These are phyloP conservation scores for Escovopsis sp. DNA, from an alignment of 2,329 filamentous ascomycete genomes.

Conservation along the genomic window DNA sequence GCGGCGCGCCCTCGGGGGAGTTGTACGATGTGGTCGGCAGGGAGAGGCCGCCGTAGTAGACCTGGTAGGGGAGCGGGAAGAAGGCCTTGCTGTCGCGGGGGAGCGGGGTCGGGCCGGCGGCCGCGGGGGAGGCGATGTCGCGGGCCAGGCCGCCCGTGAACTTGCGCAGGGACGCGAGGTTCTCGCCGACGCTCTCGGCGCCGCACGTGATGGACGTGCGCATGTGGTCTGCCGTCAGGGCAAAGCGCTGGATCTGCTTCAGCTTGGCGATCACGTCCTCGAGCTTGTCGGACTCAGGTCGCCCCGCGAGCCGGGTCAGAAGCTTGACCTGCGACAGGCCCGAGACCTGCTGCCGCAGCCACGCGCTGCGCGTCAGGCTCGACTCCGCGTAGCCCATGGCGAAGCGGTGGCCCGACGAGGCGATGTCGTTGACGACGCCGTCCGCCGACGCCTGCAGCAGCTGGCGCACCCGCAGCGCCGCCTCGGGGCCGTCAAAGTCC, in stretches of 20 bases:
- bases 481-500: slow-evolving; percentile 72
- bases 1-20: slow-evolving; percentile 55
- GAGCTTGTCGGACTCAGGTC: slow-evolving; percentile 53
- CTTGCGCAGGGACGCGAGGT: slow-evolving; percentile 52
- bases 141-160: slow-evolving; percentile 41
- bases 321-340: slow-evolving; percentile 85
- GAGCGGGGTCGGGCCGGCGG: slow-evolving; percentile 17
- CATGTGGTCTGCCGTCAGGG: slow-evolving; percentile 52
- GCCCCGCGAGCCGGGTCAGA: slow-evolving; percentile 61
- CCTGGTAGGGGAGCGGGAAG: slow-evolving; percentile 90
- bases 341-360: slow-evolving; percentile 67
- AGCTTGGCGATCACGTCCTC: slow-evolving; percentile 67
- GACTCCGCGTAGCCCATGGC: slow-evolving; percentile 75
- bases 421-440: slow-evolving; percentile 81
- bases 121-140: slow-evolving; percentile 24
- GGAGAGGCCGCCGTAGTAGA: slow-evolving; percentile 80
- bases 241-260: slow-evolving; percentile 69
- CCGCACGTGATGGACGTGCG: slow-evolving; percentile 81
- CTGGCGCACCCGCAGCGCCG: slow-evolving; percentile 69
- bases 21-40: slow-evolving; percentile 75
- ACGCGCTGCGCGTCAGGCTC: slow-evolving; percentile 55
- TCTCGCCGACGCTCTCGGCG: slow-evolving; percentile 50
- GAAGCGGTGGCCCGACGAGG: slow-evolving; percentile 76
- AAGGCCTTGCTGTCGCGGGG: slow-evolving; percentile 55
- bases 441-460: slow-evolving; percentile 76